Base-by-base conservation (phyloP, 75 land plant species). In the Sequoia sempervirens region DNA sequence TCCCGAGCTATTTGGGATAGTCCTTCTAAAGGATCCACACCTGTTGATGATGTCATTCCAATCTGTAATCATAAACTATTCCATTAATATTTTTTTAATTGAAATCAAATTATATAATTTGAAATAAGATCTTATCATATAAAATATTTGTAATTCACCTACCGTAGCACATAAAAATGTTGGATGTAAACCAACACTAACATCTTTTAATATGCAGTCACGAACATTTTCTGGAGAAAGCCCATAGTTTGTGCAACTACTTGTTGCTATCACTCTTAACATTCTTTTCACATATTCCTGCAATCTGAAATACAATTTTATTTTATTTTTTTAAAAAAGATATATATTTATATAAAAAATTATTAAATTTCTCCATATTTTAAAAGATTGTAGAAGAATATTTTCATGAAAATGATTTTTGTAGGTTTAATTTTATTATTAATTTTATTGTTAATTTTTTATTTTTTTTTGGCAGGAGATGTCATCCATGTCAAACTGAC, bases 1-100 rank as follows among this genome's bases (percentile, higher is more conserved):
- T 82, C 87, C 94, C 5, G 61, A 18, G 61, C 1, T 84, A 93
- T 90, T 52, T 92, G 87, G 15, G 94, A 94, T 6, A 95, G 85
- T 73, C 69, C 91, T 73, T 81, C 83, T 82, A 95, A 72, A 58
- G 95, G 95, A 86, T 95, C 97, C 43, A 95, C 91, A 85, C 95
- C 93, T 73, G 95, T 85, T 80, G 97, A 95, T 73, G 97, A 93
- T 72, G 97, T 95, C 5, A 93, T 95, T 18, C 97, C 97, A 82
- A 95, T 86, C 96, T 95, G 89, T 82, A 86, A 82, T 53, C 4
- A 17, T 56, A 56, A 56, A 0, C 10, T 56, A 56, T 15, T 0
- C 15, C 9, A 56, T 56, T 56, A 54, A 34, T 34, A 34, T 34
- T 34, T 34, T 0, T 34, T 34, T 34, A 34, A 34, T 34, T 34